These are phyloP conservation scores for Ophiognomonia clavigignenti-juglandacearum DNA, from an alignment of 2,329 filamentous ascomycete species.

Conservation along the genomic window DNA sequence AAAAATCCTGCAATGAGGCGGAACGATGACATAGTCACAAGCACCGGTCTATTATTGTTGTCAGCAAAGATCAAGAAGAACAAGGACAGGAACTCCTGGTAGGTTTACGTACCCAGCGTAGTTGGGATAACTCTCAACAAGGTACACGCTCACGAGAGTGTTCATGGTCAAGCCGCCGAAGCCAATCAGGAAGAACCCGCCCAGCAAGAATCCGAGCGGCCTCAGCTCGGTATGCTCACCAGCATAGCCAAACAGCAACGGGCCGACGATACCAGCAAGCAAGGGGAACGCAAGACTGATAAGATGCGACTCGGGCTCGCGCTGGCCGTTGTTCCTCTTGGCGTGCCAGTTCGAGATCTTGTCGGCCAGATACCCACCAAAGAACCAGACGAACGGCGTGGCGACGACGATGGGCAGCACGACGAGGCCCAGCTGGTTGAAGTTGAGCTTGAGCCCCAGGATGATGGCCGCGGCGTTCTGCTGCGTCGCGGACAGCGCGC, in stretches of 20 bases:
- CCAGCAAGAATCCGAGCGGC: conserved; percentile 6
- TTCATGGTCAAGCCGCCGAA: conserved; percentile 12
- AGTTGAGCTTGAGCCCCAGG: conserved; percentile 16
- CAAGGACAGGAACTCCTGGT: neutral
- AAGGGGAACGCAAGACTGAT: conserved; percentile 14
- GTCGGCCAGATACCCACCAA: conserved; percentile 16
- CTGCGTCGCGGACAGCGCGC: conserved; percentile 11
- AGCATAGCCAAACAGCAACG: conserved; percentile 14
- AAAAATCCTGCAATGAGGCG: conserved; percentile 20
- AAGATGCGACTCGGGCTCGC: conserved; percentile 16
- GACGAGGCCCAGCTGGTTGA: conserved; percentile 12
- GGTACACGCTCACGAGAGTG: conserved; percentile 14
- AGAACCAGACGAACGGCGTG: conserved; percentile 16
- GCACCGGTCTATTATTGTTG: conserved; percentile 16
- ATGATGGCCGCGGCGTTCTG: conserved; percentile 19
- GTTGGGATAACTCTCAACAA: conserved; percentile 19
- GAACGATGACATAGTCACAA: conserved; percentile 20
- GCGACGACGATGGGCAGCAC: conserved; percentile 14
- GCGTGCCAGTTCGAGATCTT: conserved; percentile 14
- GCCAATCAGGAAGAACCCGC: conserved; percentile 11
- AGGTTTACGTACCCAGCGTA: conserved; percentile 22
- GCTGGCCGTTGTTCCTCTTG: conserved; percentile 6
- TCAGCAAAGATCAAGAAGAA: neutral
- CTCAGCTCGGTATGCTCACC: conserved; percentile 8
- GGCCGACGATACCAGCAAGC: conserved; percentile 6